Evolutionary conservation across 768 basidiomycete genomes (phyloP), one percentile per base, ranked within the genome.

Genomic region (Russula compacta): DNA sequence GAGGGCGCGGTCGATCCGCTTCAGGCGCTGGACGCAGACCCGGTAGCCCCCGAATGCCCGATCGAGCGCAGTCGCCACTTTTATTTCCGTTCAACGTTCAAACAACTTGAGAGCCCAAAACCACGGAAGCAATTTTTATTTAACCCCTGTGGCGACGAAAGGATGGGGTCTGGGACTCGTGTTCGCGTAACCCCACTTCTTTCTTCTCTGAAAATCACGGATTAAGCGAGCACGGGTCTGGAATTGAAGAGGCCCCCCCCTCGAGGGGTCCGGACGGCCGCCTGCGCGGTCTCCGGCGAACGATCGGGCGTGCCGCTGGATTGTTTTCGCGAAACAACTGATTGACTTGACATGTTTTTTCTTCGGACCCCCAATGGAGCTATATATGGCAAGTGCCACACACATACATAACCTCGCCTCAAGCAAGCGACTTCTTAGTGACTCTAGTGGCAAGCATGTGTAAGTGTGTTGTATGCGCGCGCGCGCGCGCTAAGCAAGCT

Each of bases 231-330:
- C 24, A 32, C 10, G 29, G n/a, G n/a, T n/a, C n/a, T 10, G 10
- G 14, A 46, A 11, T 10, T 21, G 36, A 36, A 1, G 9, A 17
- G 15, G 17, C 53, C 40, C 43, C 10, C 12, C 14, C 39, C n/a
- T 55, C 42, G 59, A 38, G n/a, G 32, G 24, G 59, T 43, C 15
- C 10, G n/a, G 59, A 53, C 24, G 53, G 39, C 47, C 29, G 11
- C 14, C n/a, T 11, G 21, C 5, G 52, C 19, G 38, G 29, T 33
- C 38, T 44, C 42, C 9, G 47, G 14, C 17, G 1, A 15, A 21
- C 33, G 56, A 62, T 58, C 61, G 56, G 44, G 46, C 40, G 29
- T 15, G 52, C 11, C 57, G 50, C 46, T 58, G 61, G 46, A 62
- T 43, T 39, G 42, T 10, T 51, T 38, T 14, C 21, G 15, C 40